Evolutionary conservation across 495 filamentous ascomycete genomes (phyloP), one percentile per base, ranked within the genome.

Genomic region (Aspergillus nanangensis): DNA sequence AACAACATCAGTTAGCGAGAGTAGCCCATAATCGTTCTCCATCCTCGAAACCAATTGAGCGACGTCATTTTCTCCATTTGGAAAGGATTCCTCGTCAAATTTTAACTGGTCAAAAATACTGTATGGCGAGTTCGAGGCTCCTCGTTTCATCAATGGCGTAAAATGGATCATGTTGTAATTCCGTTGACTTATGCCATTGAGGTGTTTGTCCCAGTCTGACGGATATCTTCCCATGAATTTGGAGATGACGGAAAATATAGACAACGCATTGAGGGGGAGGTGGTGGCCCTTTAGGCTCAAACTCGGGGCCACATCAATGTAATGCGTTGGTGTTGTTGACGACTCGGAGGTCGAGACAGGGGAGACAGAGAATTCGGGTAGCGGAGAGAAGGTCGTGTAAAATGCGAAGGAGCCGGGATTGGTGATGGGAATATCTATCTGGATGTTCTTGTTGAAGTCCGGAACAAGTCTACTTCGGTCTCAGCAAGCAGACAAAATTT

Each of bases 161-260:
- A 97, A 99, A 65, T 99, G 94, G 43, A 99, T 80, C 89, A 97
- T 95, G 65, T 99, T 99, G 70, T 99, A 99, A 5, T 90, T 89
- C 27, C 93, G 78, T 39, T 86, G 80, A 48, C 84, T 81, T 52
- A 97, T 93, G 32, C 93, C 93, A 49, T 78, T 72, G 41, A 97
- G 75, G 60, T 97, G 90, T 13, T 79, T 82, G 46, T 96, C 82
- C 91, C 91, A 99, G 48, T 90, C 84, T 2, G 73, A 70, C 1
- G 93, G 91, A 56, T 88, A 93, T 56, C 83, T 81, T 29, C 94
- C 94, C 86, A 99, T 92, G 73, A 95, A 96, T 66, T 97, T 99
- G 44, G 90, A 96, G 46, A 97, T 85, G 27, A 92, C 74, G n/a
- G 94, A 96, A 66, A 92, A 94, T 35, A 95, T 80, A 0, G 90